Evolutionary conservation across 768 basidiomycete species (phyloP), one percentile per base, ranked within the genome.

Genomic region (Grammothele lineata): DNA sequence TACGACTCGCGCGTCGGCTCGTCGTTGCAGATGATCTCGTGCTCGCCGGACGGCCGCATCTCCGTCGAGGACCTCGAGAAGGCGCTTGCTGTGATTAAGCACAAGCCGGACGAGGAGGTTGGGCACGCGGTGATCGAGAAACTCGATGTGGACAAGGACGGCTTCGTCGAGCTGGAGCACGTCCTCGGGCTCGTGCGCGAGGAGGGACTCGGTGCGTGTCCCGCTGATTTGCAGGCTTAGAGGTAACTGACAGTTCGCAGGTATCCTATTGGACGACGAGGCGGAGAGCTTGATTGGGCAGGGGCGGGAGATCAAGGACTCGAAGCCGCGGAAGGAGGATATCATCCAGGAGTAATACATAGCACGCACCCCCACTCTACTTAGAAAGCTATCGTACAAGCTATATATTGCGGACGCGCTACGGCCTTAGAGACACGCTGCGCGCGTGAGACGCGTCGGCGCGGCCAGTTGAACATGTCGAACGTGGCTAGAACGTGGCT

Each of bases 101-200:
- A 98, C 67, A 81, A 74, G 60, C 95, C 94, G 4, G 86, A 91
- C 47, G 90, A 94, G 45, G 87, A 92, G 51, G 84, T 91, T 14
- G 89, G 91, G 19, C 81, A 85, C 50, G 83, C 80, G 18, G 83
- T 99, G 41, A 81, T 94, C 43, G 83, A 91, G 62, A 98, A 98
- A 67, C 70, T 98, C 59, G 96, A 99, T 63, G 87, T 91, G 9
- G 95, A 98, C 68, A 83, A 90, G 66, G 95, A 98, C 62, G 94
- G 95, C 0, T 95, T 83, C 61, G 93, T 97, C 21, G 91, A 94
- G 62, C 76, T 98, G 37, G 91, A 95, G 66, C 94, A 99, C 61
- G 93, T 99, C 27, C 66, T 95, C 47, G 90, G 87, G 11, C 69
- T 95, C 53, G 87, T 94, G 19, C 78, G 82, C 57, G 89, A 96